Evolutionary conservation across 1,139 yeast species (phyloP).

Genomic region (Magnusiomyces suaveolens): DNA sequence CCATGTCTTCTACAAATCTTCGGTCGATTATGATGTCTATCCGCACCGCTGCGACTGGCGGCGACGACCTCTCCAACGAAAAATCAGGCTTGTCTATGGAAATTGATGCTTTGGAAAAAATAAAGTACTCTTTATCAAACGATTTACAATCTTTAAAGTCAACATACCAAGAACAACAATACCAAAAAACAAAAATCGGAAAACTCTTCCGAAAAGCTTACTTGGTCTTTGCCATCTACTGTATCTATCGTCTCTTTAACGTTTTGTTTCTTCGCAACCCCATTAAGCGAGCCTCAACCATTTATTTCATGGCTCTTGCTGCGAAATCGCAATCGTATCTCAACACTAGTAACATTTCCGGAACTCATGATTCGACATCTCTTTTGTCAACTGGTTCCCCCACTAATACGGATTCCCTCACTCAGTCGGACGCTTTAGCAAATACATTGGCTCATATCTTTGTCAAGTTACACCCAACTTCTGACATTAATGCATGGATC

Average conservation of each 20-base stretch:
- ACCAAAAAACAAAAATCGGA: conserved; percentile 29
- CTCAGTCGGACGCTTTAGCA: conserved; percentile 34
- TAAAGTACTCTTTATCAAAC: conserved; percentile 25
- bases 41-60: conserved; percentile 16
- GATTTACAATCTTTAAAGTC: conserved; percentile 27
- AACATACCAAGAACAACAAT: conserved; percentile 24
- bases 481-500: conserved; percentile 46
- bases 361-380: not conserved
- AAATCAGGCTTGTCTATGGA: conserved; percentile 56
- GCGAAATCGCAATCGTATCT: not conserved
- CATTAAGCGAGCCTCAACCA: conserved; percentile 12
- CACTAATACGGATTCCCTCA: conserved; percentile 5
- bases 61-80: conserved; percentile 47
- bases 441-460: conserved; percentile 47
- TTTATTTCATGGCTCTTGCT: conserved; percentile 5
- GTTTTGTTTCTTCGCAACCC: conserved; percentile 32
- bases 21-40: conserved; percentile 24
- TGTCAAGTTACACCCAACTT: conserved; percentile 12
- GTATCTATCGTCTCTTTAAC: conserved; percentile 51
- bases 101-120: conserved; percentile 53
- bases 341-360: not conserved
- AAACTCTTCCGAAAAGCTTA: conserved; percentile 24
- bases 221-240: conserved; percentile 45
- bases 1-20: conserved; percentile 24
- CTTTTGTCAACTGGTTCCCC: conserved; percentile 6